A percentile compares a stretch with the other conserved stretches of the same genome.
Conservation (phyloP, 176 grass and related monocot genomes). For the Cymbopogon citratus region DNA sequence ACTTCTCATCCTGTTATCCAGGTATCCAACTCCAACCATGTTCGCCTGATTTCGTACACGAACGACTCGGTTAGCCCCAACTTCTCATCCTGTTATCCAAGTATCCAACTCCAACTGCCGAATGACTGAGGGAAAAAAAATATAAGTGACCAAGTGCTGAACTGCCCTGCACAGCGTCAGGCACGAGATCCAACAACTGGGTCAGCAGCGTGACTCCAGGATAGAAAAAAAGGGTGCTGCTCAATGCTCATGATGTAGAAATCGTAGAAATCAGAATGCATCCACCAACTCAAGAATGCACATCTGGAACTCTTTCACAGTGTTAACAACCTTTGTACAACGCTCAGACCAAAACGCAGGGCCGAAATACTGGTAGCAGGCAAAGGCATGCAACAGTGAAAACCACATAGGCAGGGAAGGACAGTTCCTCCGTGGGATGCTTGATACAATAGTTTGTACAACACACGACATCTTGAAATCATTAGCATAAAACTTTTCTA, state of each 20-base stretch:
- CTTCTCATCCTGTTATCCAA: neutral
- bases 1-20: neutral
- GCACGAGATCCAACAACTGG: neutral
- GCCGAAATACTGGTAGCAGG: neutral
- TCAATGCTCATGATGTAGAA: neutral
- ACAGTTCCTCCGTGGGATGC: neutral
- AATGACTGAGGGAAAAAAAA: neutral
- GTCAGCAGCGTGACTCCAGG: neutral
- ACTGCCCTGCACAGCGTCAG: neutral
- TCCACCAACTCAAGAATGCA: neutral
- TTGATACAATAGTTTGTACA: conserved; percentile 35
- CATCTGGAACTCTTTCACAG: neutral
- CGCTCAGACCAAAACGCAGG: neutral
- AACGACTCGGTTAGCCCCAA: neutral
- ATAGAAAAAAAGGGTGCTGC: no score
- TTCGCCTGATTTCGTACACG: neutral
- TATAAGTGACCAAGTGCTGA: neutral
- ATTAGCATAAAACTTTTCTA: conserved; percentile 21
- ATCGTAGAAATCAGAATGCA: neutral
- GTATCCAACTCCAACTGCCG: neutral
- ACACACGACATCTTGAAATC: conserved; percentile 30
- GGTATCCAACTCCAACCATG: neutral
- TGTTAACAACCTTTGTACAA: conserved; percentile 14
- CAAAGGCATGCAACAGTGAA: neutral
- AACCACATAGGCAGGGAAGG: neutral